These are phyloP conservation scores for Paecilomyces dactylethromorphus DNA, from an alignment of 2,329 filamentous ascomycete genomes.

Conservation along the genomic window DNA sequence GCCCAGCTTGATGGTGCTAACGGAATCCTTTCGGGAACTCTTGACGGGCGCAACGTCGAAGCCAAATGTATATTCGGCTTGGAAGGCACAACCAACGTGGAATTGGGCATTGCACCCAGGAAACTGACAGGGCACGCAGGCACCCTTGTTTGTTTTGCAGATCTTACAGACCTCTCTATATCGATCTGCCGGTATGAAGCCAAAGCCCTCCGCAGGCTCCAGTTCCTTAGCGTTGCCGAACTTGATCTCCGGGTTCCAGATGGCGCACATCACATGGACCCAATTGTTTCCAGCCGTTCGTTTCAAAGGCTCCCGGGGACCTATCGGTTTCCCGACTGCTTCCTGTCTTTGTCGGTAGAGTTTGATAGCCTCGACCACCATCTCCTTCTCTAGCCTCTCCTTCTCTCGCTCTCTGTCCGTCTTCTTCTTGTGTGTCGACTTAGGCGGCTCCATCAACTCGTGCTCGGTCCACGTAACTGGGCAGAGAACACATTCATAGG, in stretches of 20 bases:
- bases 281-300: slow-evolving; percentile 95
- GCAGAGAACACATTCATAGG: slow-evolving; percentile 90
- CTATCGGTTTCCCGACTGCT: slow-evolving; percentile 71
- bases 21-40: slow-evolving; percentile 73
- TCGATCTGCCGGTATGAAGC: slow-evolving; percentile 64
- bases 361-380: slow-evolving; percentile 71
- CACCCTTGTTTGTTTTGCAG: slow-evolving; percentile 68
- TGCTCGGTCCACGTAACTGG: slow-evolving; percentile 74
- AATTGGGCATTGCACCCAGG: slow-evolving; percentile 48
- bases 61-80: slow-evolving; percentile 73
- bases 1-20: slow-evolving; percentile 72
- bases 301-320: slow-evolving; percentile 87
- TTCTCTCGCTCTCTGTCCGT: slow-evolving; percentile 85
- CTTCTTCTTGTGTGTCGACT: slow-evolving; percentile 78
- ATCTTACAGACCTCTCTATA: slow-evolving; percentile 77
- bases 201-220: slow-evolving; percentile 83
- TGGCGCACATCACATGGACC: slow-evolving; percentile 90
- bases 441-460: slow-evolving; percentile 78
- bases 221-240: slow-evolving; percentile 80
- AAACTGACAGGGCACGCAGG: slow-evolving; percentile 75
- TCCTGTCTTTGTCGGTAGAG: slow-evolving; percentile 77
- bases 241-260: slow-evolving; percentile 88
- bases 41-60: slow-evolving; percentile 91
- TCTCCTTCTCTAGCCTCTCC: slow-evolving; percentile 77
- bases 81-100: slow-evolving; percentile 86